Conservation (phyloP, 805 yeast species). For the Ogataea nonfermentans region DNA sequence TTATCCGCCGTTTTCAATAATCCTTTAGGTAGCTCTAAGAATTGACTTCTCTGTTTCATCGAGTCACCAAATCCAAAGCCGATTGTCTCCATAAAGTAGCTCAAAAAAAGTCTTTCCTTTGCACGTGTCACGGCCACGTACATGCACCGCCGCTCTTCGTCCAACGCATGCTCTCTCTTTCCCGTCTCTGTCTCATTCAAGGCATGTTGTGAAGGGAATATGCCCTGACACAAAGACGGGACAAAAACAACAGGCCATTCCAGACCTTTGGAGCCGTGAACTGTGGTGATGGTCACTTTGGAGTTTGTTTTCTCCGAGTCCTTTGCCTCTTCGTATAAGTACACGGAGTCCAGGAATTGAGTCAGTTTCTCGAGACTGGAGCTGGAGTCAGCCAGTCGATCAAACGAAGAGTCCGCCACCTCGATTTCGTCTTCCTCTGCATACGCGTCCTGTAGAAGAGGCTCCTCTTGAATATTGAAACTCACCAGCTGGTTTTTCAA, state of each 20-base stretch:
- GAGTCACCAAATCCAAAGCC: conserved; percentile 18
- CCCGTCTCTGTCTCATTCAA: conserved; percentile 26
- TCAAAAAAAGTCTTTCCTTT: conserved; percentile 37
- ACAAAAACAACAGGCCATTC: conserved; percentile 95
- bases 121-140: conserved; percentile 92
- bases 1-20: conserved; percentile 1
- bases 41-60: conserved; percentile 9
- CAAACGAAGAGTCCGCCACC: conserved; percentile 18
- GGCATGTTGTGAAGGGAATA: conserved; percentile 59
- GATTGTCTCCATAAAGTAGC: conserved; percentile 21
- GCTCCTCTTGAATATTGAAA: conserved; percentile 28
- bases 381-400: conserved; percentile 18
- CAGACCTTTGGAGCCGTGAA: conserved; percentile 89
- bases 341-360: conserved; percentile 33
- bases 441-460: conserved; percentile 23
- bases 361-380: conserved; percentile 24
- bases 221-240: conserved; percentile 66
- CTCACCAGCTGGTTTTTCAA: conserved; percentile 28
- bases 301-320: conserved; percentile 13
- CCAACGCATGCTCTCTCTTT: conserved; percentile 5
- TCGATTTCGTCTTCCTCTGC: conserved; percentile 19
- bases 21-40: conserved; percentile 11
- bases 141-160: conserved; percentile 78
- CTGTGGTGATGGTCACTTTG: conserved; percentile 59
- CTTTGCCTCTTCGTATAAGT: conserved; percentile 29